Evolutionary conservation across 2,329 filamentous ascomycete species (phyloP), one percentile per base, ranked within the genome.

Genomic region (Stagonosporopsis vannaccii): DNA sequence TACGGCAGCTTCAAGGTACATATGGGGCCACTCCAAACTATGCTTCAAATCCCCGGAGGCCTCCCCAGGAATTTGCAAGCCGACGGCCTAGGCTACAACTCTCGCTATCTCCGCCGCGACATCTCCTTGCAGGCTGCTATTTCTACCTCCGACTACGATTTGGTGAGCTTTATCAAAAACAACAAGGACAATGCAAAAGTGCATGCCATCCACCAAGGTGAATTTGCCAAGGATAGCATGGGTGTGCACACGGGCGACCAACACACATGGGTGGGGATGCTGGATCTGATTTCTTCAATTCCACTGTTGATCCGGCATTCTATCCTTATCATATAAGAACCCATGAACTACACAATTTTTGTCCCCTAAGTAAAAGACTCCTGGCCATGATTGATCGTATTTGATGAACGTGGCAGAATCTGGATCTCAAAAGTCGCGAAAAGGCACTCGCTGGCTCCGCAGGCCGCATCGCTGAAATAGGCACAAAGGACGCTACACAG

Each of bases 381-480:
- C 80, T 82, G 54, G 75, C 75, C 1, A 77, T 78, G 70, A 78
- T 83, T 26, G 81, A 83, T 61, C 73, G 79, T 2, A 65, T 76
- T 2, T 84, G 75, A 69, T 81, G 78, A 78, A 80, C 78, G 15
- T 84, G 81, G 81, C 80, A 83, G 67, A 80, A 78, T 53, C 65
- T 76, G 36, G 74, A 81, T 45, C 60, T 73, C 28, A 60, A 65
- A 40, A 69, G 68, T 73, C 1, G 77, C 75, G 3, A 74, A 76
- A 28, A 22, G 22, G 80, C 82, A 65, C 63, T 80, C 19, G 81
- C 77, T 56, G 74, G 75, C 2, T 79, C 76, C 8, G 78, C 80
- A 1, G 74, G 70, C 8, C 17, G n/a, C 2, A 17, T 40, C 6
- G 36, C 75, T 37, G 53, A 75, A 5, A n/a, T 26, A 15, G 23